A percentile compares a stretch with the other conserved stretches of the same genome.
Conservation (phyloP, 2,329 filamentous ascomycete species). For the Colletotrichum sojae region DNA sequence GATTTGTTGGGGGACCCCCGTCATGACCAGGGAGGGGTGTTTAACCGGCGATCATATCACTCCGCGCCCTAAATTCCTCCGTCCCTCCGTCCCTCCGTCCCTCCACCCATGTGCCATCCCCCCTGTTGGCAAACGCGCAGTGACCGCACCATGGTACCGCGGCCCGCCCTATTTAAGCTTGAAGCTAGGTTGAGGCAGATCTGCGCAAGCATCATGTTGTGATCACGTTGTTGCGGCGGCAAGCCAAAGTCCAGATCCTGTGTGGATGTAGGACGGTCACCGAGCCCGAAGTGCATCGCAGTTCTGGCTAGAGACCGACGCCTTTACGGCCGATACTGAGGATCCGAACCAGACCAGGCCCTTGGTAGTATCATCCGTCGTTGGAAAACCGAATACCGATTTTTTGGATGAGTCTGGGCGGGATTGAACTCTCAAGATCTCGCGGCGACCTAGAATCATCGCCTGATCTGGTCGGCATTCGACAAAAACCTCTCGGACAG, state of each 20-base stretch:
- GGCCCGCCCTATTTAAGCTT: slow-evolving; percentile 30
- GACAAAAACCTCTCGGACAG: no score
- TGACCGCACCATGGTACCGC: neutral
- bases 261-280: neutral
- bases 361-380: no score
- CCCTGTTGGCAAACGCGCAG: slow-evolving; percentile 1
- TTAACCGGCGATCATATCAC: slow-evolving; percentile 19
- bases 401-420: no score
- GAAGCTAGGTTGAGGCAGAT: slow-evolving; percentile 8
- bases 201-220: slow-evolving; percentile 1
- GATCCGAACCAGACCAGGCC: no score
- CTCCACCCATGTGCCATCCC: neutral
- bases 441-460: no score
- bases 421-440: no score
- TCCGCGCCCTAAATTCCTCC: no score
- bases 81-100: no score
- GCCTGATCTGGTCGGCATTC: no score
- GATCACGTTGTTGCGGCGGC: neutral
- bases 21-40: neutral
- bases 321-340: neutral
- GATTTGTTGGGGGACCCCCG: neutral
- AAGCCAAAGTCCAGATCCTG: neutral
- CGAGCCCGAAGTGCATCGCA: slow-evolving; percentile 1
- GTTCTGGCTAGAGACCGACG: no score
- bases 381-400: no score